A percentile compares a stretch with the other conserved stretches of the same genome.
These are phyloP conservation scores for Fraxinus dipetala DNA, from an alignment of 305 asterid species.

Conservation along the genomic window DNA sequence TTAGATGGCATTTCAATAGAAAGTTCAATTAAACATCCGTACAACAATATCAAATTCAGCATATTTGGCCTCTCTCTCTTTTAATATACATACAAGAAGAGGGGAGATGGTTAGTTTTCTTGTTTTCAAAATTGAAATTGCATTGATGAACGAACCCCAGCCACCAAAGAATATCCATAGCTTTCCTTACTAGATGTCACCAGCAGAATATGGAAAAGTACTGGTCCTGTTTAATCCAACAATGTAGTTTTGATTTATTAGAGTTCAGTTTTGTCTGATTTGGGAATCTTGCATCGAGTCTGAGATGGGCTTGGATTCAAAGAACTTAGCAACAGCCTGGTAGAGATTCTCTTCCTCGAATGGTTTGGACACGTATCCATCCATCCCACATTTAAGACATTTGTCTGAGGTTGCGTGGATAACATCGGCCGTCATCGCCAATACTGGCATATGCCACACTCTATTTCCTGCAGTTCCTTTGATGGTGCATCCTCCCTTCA, in stretches of 20 bases:
- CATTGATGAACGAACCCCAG: neutral
- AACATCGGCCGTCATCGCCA: conserved; percentile 94
- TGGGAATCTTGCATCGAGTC: conserved; percentile 11
- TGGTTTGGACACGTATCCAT: conserved; percentile 84
- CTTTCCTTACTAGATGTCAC: conserved; percentile 12
- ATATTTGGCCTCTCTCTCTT: conserved; percentile 10
- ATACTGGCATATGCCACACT: conserved; percentile 68
- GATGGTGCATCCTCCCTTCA: conserved; percentile 27
- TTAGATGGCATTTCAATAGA: neutral
- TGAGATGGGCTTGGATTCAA: conserved; percentile 40
- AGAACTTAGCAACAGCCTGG: conserved; percentile 73
- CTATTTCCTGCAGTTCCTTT: conserved; percentile 22
- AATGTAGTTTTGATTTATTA: neutral
- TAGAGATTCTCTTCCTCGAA: conserved; percentile 79
- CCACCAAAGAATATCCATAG: conserved; percentile 13
- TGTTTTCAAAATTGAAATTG: conserved; percentile 4
- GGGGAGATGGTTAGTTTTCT: conserved; percentile 17
- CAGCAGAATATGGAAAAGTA: conserved; percentile 44
- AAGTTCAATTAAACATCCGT: neutral
- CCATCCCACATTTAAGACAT: conserved; percentile 75
- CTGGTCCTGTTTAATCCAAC: conserved; percentile 18
- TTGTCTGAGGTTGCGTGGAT: conserved; percentile 74
- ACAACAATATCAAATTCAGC: conserved; percentile 7
- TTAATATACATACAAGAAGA: conserved; percentile 27
- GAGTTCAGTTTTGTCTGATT: neutral